Evolutionary conservation across 345 rosid genomes (phyloP), one percentile per base, ranked within the genome.

Genomic region (Citrus reticulata): DNA sequence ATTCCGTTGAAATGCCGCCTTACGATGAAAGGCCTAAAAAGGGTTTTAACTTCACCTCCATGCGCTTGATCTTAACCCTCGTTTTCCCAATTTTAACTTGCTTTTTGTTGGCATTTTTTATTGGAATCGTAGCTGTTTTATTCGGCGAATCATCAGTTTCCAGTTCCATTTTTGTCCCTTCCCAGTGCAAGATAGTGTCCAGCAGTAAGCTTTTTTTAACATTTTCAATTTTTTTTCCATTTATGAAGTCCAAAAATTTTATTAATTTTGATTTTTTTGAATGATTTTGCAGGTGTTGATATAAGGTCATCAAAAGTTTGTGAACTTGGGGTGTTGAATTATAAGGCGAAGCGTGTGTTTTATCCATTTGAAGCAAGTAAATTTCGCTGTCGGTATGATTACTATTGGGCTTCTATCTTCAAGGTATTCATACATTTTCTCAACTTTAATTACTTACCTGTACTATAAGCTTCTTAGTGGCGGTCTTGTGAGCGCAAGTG

Each of bases 361-460:
- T 85, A 89, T 68, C 93, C 93, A 67, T 89, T 85, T 17, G 89
- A 88, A 61, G 87, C 84, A 72, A 93, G 86, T 85, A 91, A 87
- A 81, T 93, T 92, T 87, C 91, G 96, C 57, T 93, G 99, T 81
- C 97, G 90, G 46, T 89, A 87, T 84, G 99, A 95, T 84, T 93
- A 95, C 84, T 93, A 95, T 69, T 95, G 98, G 99, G 92, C 96
- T 74, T 95, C 98, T 65, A 90, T 95, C 54, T 95, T 95, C 81
- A 88, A 92, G 97, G 99, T 93, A 75, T 39, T 30, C 66, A 4
- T 63, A 3, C 25, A 13, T 60, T 49, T 79, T 40, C 9, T 3
- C n/a, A n/a, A n/a, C n/a, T n/a, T n/a, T n/a, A n/a, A n/a, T n/a
- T n/a, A n/a, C n/a, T n/a, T n/a, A n/a, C 20, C 6, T n/a, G 16